Conservation (phyloP, 1,284 basidiomycete species). For the Apiotrichum domesticum region DNA sequence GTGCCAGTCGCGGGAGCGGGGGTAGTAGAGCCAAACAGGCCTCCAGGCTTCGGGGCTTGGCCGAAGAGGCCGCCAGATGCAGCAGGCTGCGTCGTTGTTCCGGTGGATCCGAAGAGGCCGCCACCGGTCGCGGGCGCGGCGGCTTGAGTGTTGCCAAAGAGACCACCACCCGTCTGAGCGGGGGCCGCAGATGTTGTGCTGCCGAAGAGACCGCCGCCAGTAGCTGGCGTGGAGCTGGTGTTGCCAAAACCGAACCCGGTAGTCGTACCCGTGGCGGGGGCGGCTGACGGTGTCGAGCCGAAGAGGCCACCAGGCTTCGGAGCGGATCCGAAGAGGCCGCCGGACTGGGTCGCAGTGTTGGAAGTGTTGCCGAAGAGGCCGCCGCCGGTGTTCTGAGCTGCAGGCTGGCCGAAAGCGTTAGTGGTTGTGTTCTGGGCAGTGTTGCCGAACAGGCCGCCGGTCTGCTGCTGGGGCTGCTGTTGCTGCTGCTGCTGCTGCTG, state of each 20-base stretch:
- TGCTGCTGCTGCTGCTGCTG: conserved; percentile 37
- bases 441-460: conserved; percentile 29
- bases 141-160: conserved; percentile 41
- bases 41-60: conserved; percentile 14
- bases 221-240: conserved; percentile 32
- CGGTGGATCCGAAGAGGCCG: conserved; percentile 23
- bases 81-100: conserved; percentile 5
- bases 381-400: conserved; percentile 20
- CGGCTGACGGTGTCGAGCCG: conserved; percentile 30
- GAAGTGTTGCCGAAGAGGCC: conserved; percentile 33
- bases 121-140: conserved; percentile 19
- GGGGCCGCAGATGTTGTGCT: conserved; percentile 31
- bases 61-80: conserved; percentile 23
- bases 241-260: conserved; percentile 14
- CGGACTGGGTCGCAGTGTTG: conserved; percentile 22
- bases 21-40: conserved; percentile 38
- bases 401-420: conserved; percentile 32
- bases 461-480: neutral
- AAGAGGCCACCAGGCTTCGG: conserved; percentile 50
- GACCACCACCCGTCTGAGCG: conserved; percentile 38
- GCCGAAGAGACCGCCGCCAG: conserved; percentile 41
- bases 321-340: conserved; percentile 44
- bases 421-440: neutral
- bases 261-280: conserved; percentile 7
- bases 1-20: conserved; percentile 4